Evolutionary conservation across 331 rosid species (phyloP).

Genomic region (Malus hybrid): DNA sequence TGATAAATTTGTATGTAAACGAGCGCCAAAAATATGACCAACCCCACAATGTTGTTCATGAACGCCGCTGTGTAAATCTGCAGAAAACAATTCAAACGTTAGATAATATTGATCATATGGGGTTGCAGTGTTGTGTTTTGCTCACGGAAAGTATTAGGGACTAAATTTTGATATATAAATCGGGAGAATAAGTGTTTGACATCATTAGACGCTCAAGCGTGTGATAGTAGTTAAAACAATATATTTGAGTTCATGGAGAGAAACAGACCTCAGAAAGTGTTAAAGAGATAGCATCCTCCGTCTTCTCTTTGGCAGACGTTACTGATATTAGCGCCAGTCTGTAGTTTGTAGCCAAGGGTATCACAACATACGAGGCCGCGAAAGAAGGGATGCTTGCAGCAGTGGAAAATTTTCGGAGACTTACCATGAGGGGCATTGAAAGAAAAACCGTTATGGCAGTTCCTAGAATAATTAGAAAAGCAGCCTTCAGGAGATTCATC

Average conservation of each 20-base stretch:
- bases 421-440: slow-evolving; percentile 20
- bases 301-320: slow-evolving; percentile 25
- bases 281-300: slow-evolving; percentile 24
- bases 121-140: too few species aligned
- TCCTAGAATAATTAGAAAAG: slow-evolving; percentile 19
- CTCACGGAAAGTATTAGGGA: too few species aligned
- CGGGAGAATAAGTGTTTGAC: too few species aligned
- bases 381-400: slow-evolving; percentile 29
- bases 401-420: slow-evolving; percentile 10
- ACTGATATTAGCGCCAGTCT: slow-evolving; percentile 11
- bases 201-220: too few species aligned
- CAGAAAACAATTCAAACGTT: background rate
- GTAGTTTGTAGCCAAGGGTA: slow-evolving; percentile 25
- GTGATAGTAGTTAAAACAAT: background rate
- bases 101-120: too few species aligned
- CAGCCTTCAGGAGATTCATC: slow-evolving; percentile 23
- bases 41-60: slow-evolving; percentile 32
- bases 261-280: slow-evolving; percentile 32
- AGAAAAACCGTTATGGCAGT: slow-evolving; percentile 11
- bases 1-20: slow-evolving; percentile 22
- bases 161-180: too few species aligned
- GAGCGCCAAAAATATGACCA: slow-evolving; percentile 21
- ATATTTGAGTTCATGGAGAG: background rate
- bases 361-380: slow-evolving; percentile 18
- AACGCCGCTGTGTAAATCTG: slow-evolving; percentile 31